Percentiles rank a stretch among this genome's conserved stretches.
These are phyloP conservation scores for Maudiozyma saulgeensis DNA, from an alignment of 805 yeast species.

Conservation along the genomic window DNA sequence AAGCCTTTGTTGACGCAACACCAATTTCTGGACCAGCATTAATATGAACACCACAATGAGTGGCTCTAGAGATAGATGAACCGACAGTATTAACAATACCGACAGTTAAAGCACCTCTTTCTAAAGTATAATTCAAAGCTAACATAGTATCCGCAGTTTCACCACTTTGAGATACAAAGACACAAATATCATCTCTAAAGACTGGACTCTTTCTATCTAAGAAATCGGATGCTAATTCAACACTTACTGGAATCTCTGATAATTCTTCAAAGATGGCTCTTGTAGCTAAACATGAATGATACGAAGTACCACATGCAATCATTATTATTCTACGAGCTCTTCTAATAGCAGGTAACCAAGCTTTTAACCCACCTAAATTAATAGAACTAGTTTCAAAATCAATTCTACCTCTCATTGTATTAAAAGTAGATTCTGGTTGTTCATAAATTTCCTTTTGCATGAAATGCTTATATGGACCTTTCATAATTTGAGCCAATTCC, in stretches of 20 bases:
- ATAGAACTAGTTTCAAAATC: constrained; percentile 75
- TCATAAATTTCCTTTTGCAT: constrained; percentile 98
- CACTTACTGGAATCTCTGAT: constrained; percentile 87
- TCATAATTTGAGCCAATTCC: constrained; percentile 97
- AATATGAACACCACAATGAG: constrained; percentile 98
- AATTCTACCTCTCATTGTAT: constrained; percentile 98
- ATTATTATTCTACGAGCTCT: constrained; percentile 90
- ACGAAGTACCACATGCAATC: constrained; percentile 99
- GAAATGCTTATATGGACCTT: constrained; percentile 90
- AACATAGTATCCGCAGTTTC: constrained; percentile 97
- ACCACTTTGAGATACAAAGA: constrained; percentile 97
- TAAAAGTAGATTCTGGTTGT: constrained; percentile 96
- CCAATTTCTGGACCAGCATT: constrained; percentile 99
- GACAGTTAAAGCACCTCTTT: constrained; percentile 93
- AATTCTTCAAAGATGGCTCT: constrained; percentile 93
- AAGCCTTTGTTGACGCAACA: constrained; percentile 98
- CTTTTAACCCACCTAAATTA: constrained; percentile 81
- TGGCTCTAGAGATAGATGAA: constrained; percentile 89
- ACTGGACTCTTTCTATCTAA: constrained; percentile 94
- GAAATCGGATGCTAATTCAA: constrained; percentile 90
- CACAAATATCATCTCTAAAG: constrained; percentile 94
- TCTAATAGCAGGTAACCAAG: constrained; percentile 78
- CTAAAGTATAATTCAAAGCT: constrained; percentile 90
- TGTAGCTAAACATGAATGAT: constrained; percentile 95
- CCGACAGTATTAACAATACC: constrained; percentile 98